These are phyloP conservation scores for Theobroma cacao DNA, from an alignment of 345 rosid species.

Conservation along the genomic window DNA sequence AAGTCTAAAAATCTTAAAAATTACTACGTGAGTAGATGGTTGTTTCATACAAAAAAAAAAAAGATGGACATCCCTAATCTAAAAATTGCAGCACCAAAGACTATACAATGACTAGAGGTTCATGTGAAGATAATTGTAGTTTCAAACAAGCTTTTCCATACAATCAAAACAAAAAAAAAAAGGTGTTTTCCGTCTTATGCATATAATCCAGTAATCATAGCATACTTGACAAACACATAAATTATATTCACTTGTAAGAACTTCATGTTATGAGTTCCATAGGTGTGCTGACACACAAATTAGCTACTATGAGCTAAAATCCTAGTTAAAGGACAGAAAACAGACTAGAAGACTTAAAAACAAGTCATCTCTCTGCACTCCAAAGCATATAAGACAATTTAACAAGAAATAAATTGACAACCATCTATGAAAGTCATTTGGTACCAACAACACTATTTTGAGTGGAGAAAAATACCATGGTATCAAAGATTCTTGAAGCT, in stretches of 20 bases:
- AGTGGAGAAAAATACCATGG: conserved; percentile 36
- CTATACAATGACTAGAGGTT: background rate
- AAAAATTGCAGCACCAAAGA: background rate
- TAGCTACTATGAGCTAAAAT: background rate
- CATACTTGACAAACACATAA: background rate
- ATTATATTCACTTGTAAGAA: background rate
- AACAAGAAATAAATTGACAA: background rate
- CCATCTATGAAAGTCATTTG: background rate
- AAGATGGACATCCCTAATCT: background rate
- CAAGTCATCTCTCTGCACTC: background rate
- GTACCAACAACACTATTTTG: background rate
- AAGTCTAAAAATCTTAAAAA: too few relatives aligned
- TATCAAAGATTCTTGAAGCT: conserved; percentile 51
- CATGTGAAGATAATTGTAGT: background rate
- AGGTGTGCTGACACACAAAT: background rate
- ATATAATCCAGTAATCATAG: background rate
- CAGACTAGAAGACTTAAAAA: conserved; percentile 2
- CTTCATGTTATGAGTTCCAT: background rate
- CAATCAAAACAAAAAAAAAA: background rate
- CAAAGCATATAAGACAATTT: background rate
- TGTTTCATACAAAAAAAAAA: too few relatives aligned
- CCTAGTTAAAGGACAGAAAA: background rate
- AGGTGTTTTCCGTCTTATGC: background rate
- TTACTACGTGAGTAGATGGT: too few relatives aligned
- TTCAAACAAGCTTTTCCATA: background rate